phyloP scores from a whole-genome alignment of 83 land plant species.

The Larix sibirica region DNA sequence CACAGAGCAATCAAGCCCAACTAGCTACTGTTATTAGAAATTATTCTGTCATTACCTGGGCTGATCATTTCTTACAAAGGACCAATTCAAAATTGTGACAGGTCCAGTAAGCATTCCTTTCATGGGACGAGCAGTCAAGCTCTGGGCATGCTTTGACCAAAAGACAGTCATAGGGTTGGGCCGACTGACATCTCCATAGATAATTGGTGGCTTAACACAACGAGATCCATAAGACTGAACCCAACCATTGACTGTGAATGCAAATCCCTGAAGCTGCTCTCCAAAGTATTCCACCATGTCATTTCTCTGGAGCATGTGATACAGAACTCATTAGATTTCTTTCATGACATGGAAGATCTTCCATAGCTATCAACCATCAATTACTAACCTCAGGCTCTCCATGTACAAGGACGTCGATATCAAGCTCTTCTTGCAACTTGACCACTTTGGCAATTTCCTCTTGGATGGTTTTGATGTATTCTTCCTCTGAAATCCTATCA shows the following conservation, averaged over 20 bases:
- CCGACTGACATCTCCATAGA: conserved; percentile 86
- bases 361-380: too few relatives aligned
- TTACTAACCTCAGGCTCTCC: conserved; percentile 55
- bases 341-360: too few relatives aligned
- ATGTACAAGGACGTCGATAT: conserved; percentile 69
- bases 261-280: conserved; percentile 78
- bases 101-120: conserved; percentile 95
- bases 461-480: conserved; percentile 60
- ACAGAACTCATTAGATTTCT: too few relatives aligned
- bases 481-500: conserved; percentile 58
- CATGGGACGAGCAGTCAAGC: conserved; percentile 80
- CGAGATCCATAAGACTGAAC: conserved; percentile 88
- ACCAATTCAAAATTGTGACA: conserved; percentile 91
- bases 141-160: conserved; percentile 82
- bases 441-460: conserved; percentile 71
- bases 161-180: conserved; percentile 85
- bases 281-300: conserved; percentile 84
- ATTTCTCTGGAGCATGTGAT: conserved; percentile 36
- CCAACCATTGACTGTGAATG: conserved; percentile 80
- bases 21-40: too few relatives aligned
- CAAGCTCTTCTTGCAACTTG: conserved; percentile 72
- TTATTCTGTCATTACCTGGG: conserved; percentile 33
- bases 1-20: too few relatives aligned
- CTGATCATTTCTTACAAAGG: conserved; percentile 87
- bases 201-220: conserved; percentile 85